Evolutionary conservation across 192 early-diverging fungal species (phyloP).

Genomic region (Coemansia sp.): DNA sequence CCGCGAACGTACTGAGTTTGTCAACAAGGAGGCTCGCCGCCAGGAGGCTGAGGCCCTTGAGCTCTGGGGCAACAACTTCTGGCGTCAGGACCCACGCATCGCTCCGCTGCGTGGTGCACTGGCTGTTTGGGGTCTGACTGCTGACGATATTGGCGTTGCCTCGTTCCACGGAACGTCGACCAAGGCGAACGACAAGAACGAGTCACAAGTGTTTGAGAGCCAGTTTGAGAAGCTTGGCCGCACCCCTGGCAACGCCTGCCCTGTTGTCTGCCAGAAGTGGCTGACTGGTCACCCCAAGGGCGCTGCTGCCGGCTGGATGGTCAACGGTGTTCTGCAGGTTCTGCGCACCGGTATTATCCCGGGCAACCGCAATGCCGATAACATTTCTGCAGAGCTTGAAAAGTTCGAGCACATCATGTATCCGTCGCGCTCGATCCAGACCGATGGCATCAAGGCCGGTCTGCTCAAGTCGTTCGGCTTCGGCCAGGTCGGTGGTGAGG

Average conservation of each 20-base stretch:
- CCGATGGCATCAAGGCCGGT: conserved; percentile 64
- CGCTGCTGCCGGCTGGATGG: conserved; percentile 91
- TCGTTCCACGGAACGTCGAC: conserved; percentile 97
- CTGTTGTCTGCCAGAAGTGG: conserved; percentile 87
- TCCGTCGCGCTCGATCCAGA: conserved; percentile 67
- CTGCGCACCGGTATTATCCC: conserved; percentile 84
- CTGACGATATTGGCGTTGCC: conserved; percentile 85
- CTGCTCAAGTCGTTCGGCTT: conserved; percentile 70
- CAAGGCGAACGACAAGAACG: conserved; percentile 94
- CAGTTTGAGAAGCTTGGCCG: conserved; percentile 87
- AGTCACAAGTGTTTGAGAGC: conserved; percentile 81
- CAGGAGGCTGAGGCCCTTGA: conserved; percentile 77
- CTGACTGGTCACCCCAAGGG: conserved; percentile 91
- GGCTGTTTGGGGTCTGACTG: conserved; percentile 77
- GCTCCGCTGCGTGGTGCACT: conserved; percentile 85
- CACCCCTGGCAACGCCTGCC: conserved; percentile 76
- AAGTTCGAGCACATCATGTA: conserved; percentile 81
- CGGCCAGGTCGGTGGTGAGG: conserved; percentile 68
- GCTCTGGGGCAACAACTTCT: conserved; percentile 82
- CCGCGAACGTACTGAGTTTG: conserved; percentile 36
- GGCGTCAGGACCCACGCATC: conserved; percentile 67
- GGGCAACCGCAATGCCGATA: conserved; percentile 83
- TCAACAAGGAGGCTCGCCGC: conserved; percentile 65
- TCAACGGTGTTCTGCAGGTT: conserved; percentile 84
- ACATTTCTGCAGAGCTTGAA: conserved; percentile 56